These are phyloP conservation scores for Tarenaya hassleriana DNA, from an alignment of 345 rosid genomes.

Conservation along the genomic window DNA sequence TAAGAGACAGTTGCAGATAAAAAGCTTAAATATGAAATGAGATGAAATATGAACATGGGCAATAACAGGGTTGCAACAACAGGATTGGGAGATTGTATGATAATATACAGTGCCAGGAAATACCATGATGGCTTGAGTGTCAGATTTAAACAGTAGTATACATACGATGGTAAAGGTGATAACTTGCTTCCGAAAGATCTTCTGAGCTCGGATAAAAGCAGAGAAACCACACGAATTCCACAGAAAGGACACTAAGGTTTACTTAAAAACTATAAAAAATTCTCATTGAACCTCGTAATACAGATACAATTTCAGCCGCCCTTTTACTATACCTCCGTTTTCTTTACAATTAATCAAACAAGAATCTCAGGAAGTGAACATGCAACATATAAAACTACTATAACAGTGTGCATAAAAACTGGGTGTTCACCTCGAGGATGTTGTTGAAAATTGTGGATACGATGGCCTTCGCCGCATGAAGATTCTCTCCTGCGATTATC, in stretches of 20 bases:
- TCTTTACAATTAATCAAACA: conserved; percentile 32
- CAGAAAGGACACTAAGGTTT: conserved; percentile 13
- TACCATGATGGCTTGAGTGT: too few relatives aligned
- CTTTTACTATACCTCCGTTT: conserved; percentile 8
- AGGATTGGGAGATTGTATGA: not conserved
- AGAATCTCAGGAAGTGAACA: conserved; percentile 21
- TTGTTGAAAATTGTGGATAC: conserved; percentile 71
- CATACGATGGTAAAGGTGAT: conserved; percentile 10
- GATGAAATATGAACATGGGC: conserved; percentile 2
- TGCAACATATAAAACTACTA: conserved; percentile 26
- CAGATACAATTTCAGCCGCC: conserved; percentile 35
- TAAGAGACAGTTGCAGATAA: conserved; percentile 13
- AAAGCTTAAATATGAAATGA: conserved; percentile 15
- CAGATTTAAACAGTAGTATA: conserved; percentile 2
- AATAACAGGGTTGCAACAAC: conserved; percentile 17
- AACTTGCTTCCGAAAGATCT: conserved; percentile 10
- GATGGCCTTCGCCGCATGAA: conserved; percentile 68
- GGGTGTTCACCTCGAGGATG: conserved; percentile 87
- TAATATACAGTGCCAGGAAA: too few relatives aligned
- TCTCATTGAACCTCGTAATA: conserved; percentile 43
- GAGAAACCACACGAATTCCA: not conserved
- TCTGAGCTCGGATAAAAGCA: conserved; percentile 10
- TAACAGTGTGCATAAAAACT: conserved; percentile 36
- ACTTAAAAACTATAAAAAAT: conserved; percentile 22
- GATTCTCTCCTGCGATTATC: conserved; percentile 85